These are phyloP conservation scores for Alternaria panax DNA, from an alignment of 2,329 filamentous ascomycete genomes.

Conservation along the genomic window DNA sequence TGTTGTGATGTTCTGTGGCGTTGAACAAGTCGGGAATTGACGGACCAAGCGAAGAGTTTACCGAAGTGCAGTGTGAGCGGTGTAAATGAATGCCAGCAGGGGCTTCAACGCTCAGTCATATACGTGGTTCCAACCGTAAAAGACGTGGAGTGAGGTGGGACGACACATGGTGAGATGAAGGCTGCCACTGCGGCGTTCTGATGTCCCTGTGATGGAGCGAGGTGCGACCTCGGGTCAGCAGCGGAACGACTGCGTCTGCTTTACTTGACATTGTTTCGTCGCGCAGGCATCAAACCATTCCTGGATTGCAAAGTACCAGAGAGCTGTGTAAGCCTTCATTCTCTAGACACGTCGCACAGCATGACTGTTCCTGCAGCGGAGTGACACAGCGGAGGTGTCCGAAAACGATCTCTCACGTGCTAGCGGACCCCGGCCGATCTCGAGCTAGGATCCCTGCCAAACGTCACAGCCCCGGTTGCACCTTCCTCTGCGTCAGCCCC, in stretches of 20 bases:
- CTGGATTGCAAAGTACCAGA: not conserved
- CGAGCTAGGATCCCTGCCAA: conserved; percentile 26
- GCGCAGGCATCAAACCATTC: not conserved
- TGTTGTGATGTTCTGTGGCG: conserved; percentile 8
- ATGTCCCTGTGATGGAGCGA: conserved; percentile 16
- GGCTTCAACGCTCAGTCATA: conserved; percentile 30
- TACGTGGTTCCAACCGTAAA: conserved; percentile 38
- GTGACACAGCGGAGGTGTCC: conserved; percentile 8
- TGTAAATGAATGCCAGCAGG: conserved; percentile 35
- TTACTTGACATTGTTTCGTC: not conserved
- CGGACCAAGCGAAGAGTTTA: conserved; percentile 15
- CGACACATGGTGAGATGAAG: conserved; percentile 26
- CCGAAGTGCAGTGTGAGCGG: conserved; percentile 29
- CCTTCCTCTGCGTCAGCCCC: conserved; percentile 21
- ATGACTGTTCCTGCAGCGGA: conserved; percentile 20
- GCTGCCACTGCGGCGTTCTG: conserved; percentile 8
- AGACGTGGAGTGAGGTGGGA: conserved; percentile 42
- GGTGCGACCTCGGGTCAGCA: not conserved
- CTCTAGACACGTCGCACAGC: conserved; percentile 6
- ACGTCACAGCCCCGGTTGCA: conserved; percentile 21
- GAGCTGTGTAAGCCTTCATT: not conserved
- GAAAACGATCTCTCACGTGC: conserved; percentile 22
- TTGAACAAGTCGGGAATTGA: conserved; percentile 19
- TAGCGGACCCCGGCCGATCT: conserved; percentile 3
- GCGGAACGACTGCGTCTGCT: not conserved